Evolutionary conservation across 345 rosid species (phyloP).

Genomic region (Crucihimalaya himalaica): DNA sequence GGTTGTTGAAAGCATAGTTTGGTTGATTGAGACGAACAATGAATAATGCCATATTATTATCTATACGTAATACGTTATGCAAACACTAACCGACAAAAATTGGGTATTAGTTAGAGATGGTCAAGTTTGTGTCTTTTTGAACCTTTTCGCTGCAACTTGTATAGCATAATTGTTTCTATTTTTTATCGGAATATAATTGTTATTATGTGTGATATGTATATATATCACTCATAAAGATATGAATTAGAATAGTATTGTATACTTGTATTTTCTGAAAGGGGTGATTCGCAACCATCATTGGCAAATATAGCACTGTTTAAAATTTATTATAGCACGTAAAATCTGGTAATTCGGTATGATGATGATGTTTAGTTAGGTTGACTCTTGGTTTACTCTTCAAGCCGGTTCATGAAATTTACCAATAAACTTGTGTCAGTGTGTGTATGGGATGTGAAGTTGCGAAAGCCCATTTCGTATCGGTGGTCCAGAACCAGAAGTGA

Average conservation of each 20-base stretch:
- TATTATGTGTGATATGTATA: not conserved
- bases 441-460: not conserved
- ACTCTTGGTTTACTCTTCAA: not conserved
- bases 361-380: not conserved
- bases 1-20: conserved; percentile 28
- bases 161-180: not conserved
- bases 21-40: conserved; percentile 31
- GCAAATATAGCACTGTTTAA: not conserved
- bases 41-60: conserved; percentile 25
- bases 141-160: conserved; percentile 37
- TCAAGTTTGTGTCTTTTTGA: conserved; percentile 22
- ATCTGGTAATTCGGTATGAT: not conserved
- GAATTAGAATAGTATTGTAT: not conserved
- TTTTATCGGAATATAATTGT: not conserved
- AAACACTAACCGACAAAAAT: conserved; percentile 22
- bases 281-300: not conserved
- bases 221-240: not conserved
- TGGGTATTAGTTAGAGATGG: conserved; percentile 28
- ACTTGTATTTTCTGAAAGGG: not conserved
- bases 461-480: not conserved
- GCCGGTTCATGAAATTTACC: not conserved
- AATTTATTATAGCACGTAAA: not conserved
- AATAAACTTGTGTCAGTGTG: not conserved
- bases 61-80: conserved; percentile 7
- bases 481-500: conserved; percentile 2